Evolutionary conservation across 2,329 filamentous ascomycete species (phyloP).

Genomic region (Coniochaeta sp.): DNA sequence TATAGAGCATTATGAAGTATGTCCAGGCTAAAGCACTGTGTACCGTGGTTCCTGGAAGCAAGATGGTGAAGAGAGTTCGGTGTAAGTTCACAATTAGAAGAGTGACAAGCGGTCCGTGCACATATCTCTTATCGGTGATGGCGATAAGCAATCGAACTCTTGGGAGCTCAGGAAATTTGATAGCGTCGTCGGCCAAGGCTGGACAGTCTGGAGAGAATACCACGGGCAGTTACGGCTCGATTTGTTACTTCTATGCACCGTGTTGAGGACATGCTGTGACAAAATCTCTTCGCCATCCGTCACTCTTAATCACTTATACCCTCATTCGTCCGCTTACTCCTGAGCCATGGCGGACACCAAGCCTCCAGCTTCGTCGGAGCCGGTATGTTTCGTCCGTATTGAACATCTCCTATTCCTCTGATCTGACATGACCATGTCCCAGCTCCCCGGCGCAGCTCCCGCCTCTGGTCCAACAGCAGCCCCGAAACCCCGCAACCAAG

Average conservation of each 20-base stretch:
- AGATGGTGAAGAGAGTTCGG: too few relatives aligned
- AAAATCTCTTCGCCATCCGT: neutral
- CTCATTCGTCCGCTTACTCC: neutral
- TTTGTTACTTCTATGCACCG: neutral
- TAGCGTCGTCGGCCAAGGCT: neutral
- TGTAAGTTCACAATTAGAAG: neutral
- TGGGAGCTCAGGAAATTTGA: slow-evolving; percentile 1
- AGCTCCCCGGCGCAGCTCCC: slow-evolving; percentile 7
- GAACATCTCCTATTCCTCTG: too few relatives aligned
- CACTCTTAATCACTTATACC: neutral
- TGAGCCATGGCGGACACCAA: slow-evolving; percentile 14
- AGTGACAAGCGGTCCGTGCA: neutral
- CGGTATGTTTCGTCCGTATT: slow-evolving; percentile 10
- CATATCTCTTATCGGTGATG: slow-evolving; percentile 6
- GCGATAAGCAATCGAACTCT: slow-evolving; percentile 7
- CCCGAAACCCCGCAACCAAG: slow-evolving; percentile 54
- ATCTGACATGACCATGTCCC: neutral
- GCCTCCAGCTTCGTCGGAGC: slow-evolving; percentile 12
- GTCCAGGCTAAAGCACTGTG: neutral
- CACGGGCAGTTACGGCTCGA: neutral
- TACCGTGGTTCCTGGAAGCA: neutral
- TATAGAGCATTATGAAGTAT: neutral
- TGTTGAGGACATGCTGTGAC: neutral
- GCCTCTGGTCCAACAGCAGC: slow-evolving; percentile 12
- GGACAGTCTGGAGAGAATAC: neutral